Conservation (phyloP, 2,329 filamentous ascomycete genomes). For the Arthrobotrys megalospora region DNA sequence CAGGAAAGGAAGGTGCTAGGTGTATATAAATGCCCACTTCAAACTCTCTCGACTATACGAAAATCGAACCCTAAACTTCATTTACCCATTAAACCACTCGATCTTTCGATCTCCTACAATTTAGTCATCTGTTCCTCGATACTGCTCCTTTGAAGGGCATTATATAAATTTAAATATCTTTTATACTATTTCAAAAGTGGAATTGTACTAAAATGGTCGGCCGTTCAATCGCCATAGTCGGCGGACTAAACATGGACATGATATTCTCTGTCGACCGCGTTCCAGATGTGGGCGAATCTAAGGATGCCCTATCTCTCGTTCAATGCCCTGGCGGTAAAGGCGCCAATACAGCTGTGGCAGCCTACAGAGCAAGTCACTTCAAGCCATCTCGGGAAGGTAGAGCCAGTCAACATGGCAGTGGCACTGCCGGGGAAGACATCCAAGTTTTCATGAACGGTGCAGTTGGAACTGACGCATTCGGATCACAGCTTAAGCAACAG, state of each 20-base stretch:
- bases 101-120: no score
- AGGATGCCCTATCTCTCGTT: slow-evolving; percentile 11
- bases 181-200: no score
- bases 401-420: background rate
- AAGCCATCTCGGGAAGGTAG: background rate
- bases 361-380: slow-evolving; percentile 2
- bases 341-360: slow-evolving; percentile 7
- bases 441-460: slow-evolving; percentile 21
- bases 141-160: no score
- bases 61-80: background rate
- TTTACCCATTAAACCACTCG: background rate
- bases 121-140: no score
- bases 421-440: background rate
- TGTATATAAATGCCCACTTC: background rate
- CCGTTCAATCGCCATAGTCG: slow-evolving; percentile 3
- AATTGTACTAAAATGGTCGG: background rate
- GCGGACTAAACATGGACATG: slow-evolving; percentile 24
- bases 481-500: slow-evolving; percentile 5
- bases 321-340: slow-evolving; percentile 9
- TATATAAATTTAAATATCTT: no score
- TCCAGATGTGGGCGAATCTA: slow-evolving; percentile 9
- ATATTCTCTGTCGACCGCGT: slow-evolving; percentile 24
- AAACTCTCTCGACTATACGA: background rate
- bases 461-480: slow-evolving; percentile 10
- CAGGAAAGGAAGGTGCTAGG: background rate